Conservation (phyloP, 2,329 filamentous ascomycete species). For the Exophiala sp. region DNA sequence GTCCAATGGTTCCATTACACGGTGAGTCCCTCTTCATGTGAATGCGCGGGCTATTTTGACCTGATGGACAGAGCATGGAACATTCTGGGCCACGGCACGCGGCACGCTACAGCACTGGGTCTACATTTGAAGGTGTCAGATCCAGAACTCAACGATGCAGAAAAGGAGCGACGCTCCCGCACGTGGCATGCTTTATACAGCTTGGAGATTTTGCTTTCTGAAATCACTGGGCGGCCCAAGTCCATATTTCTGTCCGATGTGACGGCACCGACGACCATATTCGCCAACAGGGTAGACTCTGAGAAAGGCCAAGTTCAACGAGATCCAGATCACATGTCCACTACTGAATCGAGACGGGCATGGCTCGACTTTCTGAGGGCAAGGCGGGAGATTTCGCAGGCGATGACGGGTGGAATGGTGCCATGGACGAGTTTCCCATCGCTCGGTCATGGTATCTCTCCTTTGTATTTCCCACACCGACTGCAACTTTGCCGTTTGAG, state of each 20-base stretch:
- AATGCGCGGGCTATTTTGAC: neutral
- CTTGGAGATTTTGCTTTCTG: conserved; percentile 28
- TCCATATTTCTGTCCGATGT: conserved; percentile 25
- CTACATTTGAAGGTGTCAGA: conserved; percentile 27
- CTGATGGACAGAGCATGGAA: conserved; percentile 29
- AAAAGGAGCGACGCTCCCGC: conserved; percentile 20
- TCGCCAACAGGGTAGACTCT: neutral
- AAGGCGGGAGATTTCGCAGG: conserved; percentile 6
- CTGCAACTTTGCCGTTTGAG: conserved; percentile 19
- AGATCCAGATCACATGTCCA: neutral
- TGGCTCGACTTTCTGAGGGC: conserved; percentile 18
- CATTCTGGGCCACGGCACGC: conserved; percentile 27
- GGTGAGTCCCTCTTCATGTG: conserved; percentile 17
- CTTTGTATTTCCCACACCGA: conserved; percentile 14
- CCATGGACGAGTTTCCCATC: conserved; percentile 19
- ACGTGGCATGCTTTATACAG: conserved; percentile 30
- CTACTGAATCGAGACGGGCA: conserved; percentile 4
- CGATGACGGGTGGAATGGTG: conserved; percentile 14
- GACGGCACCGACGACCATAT: conserved; percentile 17
- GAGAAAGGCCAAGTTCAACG: neutral
- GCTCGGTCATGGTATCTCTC: conserved; percentile 7
- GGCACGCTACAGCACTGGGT: conserved; percentile 29
- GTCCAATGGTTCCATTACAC: conserved; percentile 28
- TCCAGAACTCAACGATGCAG: conserved; percentile 11
- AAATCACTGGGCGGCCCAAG: conserved; percentile 30